These are phyloP conservation scores for Talaromyces stipitatus DNA, from an alignment of 495 filamentous ascomycete genomes.

Conservation along the genomic window DNA sequence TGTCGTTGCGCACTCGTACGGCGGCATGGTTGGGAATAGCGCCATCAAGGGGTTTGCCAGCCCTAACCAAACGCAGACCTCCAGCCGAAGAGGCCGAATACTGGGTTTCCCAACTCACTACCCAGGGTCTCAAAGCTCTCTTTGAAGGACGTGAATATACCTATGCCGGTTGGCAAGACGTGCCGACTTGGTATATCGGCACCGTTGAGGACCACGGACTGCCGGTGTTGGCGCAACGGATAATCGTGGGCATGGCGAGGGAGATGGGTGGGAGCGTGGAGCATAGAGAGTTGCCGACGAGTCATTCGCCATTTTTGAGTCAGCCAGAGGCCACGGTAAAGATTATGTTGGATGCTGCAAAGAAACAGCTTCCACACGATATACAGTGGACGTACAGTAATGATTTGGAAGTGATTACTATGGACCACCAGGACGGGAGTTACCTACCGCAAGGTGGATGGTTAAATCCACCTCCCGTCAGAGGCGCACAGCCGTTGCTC, in stretches of 20 bases:
- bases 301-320: slow-evolving; percentile 30
- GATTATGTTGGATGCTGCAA: slow-evolving; percentile 33
- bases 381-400: no score
- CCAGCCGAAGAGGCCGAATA: slow-evolving; percentile 15
- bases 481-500: no score
- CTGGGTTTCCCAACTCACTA: slow-evolving; percentile 19
- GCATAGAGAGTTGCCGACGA: slow-evolving; percentile 22
- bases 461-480: no score
- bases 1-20: slow-evolving; percentile 45
- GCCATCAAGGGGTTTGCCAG: slow-evolving; percentile 37
- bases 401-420: no score
- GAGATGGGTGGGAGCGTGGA: slow-evolving; percentile 19
- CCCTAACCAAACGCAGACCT: slow-evolving; percentile 12
- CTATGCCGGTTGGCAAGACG: slow-evolving; percentile 26
- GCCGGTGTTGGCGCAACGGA: slow-evolving; percentile 26
- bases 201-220: slow-evolving; percentile 24
- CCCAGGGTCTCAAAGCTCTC: slow-evolving; percentile 22
- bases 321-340: slow-evolving; percentile 17
- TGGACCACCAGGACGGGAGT: no score
- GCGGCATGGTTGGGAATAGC: slow-evolving; percentile 40
- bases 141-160: slow-evolving; percentile 23
- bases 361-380: no score
- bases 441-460: no score
- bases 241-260: slow-evolving; percentile 20
- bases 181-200: slow-evolving; percentile 24